Percentiles rank a stretch among this genome's conserved stretches.
These are phyloP conservation scores for Cryphonectria japonica DNA, from an alignment of 2,329 filamentous ascomycete genomes.

Conservation along the genomic window DNA sequence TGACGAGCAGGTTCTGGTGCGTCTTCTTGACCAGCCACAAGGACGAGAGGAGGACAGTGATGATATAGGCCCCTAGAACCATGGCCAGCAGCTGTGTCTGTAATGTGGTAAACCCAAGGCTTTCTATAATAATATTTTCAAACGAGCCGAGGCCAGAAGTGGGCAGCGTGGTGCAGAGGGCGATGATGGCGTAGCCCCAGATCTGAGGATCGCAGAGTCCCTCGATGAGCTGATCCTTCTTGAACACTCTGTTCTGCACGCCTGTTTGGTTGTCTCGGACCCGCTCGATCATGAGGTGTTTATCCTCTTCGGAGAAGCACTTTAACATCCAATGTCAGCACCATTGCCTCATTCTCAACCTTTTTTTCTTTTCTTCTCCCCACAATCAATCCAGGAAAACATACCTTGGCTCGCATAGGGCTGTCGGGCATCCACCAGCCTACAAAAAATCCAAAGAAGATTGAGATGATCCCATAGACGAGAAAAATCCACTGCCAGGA, in stretches of 20 bases:
- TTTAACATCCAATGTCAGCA: slow-evolving; percentile 34
- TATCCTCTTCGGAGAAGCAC: slow-evolving; percentile 69
- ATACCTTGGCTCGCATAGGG: slow-evolving; percentile 62
- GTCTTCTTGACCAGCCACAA: slow-evolving; percentile 71
- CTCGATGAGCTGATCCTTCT: slow-evolving; percentile 50
- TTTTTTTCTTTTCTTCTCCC: background rate
- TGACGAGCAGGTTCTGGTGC: slow-evolving; percentile 69
- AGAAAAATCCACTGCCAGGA: slow-evolving; percentile 74
- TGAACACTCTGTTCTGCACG: slow-evolving; percentile 58
- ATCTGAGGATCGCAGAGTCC: slow-evolving; percentile 67
- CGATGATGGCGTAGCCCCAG: slow-evolving; percentile 67
- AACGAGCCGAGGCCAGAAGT: slow-evolving; percentile 75
- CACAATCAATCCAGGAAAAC: background rate
- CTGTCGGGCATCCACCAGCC: slow-evolving; percentile 68
- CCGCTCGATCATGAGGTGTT: slow-evolving; percentile 64
- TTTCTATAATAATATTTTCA: slow-evolving; percentile 73
- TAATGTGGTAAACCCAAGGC: slow-evolving; percentile 67
- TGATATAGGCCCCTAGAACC: slow-evolving; percentile 76
- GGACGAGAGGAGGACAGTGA: slow-evolving; percentile 68
- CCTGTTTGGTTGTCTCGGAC: slow-evolving; percentile 65
- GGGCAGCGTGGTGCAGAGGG: slow-evolving; percentile 73
- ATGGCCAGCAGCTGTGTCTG: slow-evolving; percentile 76
- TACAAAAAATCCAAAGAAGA: slow-evolving; percentile 68
- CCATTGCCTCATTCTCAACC: background rate
- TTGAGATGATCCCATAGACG: slow-evolving; percentile 64